Percentiles rank a stretch among this genome's conserved stretches.
Evolutionary conservation across 331 rosid genomes (phyloP).

Genomic region (Cydonia oblonga): DNA sequence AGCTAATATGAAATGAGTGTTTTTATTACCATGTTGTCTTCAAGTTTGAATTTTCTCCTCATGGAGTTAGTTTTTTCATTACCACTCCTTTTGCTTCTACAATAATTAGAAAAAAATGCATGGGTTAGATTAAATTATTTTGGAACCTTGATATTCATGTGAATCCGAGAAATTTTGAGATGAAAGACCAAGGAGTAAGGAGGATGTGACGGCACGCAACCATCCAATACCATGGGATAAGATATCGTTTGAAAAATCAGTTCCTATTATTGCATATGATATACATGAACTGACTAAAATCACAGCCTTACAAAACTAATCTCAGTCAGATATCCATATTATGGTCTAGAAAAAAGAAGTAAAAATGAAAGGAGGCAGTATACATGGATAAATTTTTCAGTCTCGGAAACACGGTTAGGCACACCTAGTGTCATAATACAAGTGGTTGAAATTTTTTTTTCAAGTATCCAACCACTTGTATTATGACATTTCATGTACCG

Average conservation of each 20-base stretch:
- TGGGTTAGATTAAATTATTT: not conserved
- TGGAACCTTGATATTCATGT: not conserved
- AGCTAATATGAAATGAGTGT: no score
- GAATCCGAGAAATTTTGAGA: not conserved
- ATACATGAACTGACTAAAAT: not conserved
- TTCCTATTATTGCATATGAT: not conserved
- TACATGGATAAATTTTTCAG: no score
- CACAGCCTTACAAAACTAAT: constrained; percentile 31
- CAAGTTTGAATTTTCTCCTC: no score
- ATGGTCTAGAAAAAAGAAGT: constrained; percentile 8
- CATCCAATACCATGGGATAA: not conserved
- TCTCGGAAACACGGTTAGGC: no score
- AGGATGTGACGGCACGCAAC: not conserved
- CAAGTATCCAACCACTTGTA: no score
- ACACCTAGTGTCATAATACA: no score
- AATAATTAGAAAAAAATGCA: not conserved
- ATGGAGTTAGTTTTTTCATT: no score
- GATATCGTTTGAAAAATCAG: not conserved
- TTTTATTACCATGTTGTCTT: no score
- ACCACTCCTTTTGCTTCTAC: not conserved
- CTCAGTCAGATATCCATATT: not conserved
- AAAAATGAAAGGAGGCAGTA: not conserved
- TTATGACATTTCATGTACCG: no score
- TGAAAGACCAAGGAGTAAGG: not conserved
- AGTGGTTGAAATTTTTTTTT: no score